Base-by-base conservation (phyloP, 345 rosid species). In the Turritis glabra region DNA sequence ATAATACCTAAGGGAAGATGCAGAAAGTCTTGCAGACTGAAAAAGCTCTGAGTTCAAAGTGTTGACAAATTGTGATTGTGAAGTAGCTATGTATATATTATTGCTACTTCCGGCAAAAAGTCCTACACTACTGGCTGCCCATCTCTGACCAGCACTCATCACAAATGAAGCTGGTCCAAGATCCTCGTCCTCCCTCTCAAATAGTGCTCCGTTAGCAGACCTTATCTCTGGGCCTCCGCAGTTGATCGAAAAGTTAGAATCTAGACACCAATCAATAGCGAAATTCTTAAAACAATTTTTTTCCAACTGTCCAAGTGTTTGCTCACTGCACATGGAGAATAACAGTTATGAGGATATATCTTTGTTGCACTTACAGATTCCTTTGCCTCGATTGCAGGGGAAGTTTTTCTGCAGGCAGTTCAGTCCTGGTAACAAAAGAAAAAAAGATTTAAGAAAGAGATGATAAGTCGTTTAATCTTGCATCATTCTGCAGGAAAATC, bases 331-430 rank as follows among this genome's bases (percentile, higher is more conserved):
- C n/a, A n/a, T n/a, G n/a, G n/a, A n/a, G n/a, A n/a, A n/a, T n/a
- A n/a, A n/a, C n/a, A n/a, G n/a, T n/a, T n/a, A n/a, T n/a, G n/a
- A n/a, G n/a, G n/a, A n/a, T n/a, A n/a, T n/a, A n/a, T n/a, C n/a
- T n/a, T n/a, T n/a, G 53, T 46, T 57, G 8, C 19, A 77, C 93
- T 86, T 79, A 88, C 93, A 84, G 19, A 72, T 18, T 74, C 87
- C 84, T 82, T 63, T 1, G 47, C 76, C 89, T 52, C 81, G 79
- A 71, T 80, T 67, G 77, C 96, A 89, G 14, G 88, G 89, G 69
- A 89, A 89, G 33, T 80, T 80, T 50, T 67, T 73, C 57, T 91
- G 96, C 46, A 91, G 84, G 72, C 97, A 91, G 35, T 61, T 55
- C 43, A 89, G 63, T 21, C 93, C 89, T 7, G 75, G 47, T 21